phyloP scores from a whole-genome alignment of 768 basidiomycete genomes.

The Leccinum uliginosum region DNA sequence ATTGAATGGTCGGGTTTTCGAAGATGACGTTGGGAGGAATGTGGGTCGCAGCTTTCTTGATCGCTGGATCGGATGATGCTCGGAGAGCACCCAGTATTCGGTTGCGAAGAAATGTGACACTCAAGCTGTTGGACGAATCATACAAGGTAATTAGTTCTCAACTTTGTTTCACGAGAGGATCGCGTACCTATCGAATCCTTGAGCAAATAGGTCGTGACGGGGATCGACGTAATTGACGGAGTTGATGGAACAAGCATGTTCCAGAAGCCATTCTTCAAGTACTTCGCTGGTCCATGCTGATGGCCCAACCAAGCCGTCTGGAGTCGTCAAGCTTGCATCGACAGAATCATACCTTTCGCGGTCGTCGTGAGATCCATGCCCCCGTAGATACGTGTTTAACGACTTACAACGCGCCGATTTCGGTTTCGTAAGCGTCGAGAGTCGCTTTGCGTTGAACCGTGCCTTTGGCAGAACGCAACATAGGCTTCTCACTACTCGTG shows the following conservation, averaged over 20 bases:
- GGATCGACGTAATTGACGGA: conserved; percentile 3
- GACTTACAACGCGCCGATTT: conserved; percentile 45
- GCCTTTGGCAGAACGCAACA: conserved; percentile 43
- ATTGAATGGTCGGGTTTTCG: conserved; percentile 37
- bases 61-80: conserved; percentile 25
- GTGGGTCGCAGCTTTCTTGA: conserved; percentile 21
- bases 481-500: conserved; percentile 37
- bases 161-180: not conserved
- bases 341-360: conserved; percentile 29
- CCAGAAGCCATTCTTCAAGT: conserved; percentile 26
- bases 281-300: conserved; percentile 19
- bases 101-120: conserved; percentile 29
- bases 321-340: conserved; percentile 21
- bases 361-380: not conserved
- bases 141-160: not conserved
- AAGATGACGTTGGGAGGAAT: conserved; percentile 34
- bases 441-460: conserved; percentile 40
- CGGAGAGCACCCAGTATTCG: conserved; percentile 23
- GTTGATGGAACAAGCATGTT: conserved; percentile 20
- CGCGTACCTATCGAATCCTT: conserved; percentile 38
- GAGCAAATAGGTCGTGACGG: conserved; percentile 26
- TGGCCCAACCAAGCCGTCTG: conserved; percentile 21
- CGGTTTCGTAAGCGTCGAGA: conserved; percentile 36
- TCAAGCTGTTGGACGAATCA: conserved; percentile 20
- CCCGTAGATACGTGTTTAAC: not conserved